Percentiles rank a stretch among this genome's conserved stretches.
Evolutionary conservation across 306 rosid genomes (phyloP).

Genomic region (Comarum palustre): DNA sequence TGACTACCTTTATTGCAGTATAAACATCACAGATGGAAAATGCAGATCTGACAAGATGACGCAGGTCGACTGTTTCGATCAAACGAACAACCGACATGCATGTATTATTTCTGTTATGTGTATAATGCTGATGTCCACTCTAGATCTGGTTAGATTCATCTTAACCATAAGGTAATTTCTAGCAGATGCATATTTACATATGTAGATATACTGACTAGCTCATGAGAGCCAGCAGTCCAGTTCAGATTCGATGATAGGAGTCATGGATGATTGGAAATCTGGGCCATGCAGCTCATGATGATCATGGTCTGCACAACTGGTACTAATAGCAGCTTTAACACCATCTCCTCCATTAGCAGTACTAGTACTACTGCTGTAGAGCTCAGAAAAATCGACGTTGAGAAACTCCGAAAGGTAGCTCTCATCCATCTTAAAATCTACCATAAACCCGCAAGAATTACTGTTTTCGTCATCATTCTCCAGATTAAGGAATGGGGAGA

Average conservation of each 20-base stretch:
- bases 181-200: not conserved
- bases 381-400: constrained; percentile 35
- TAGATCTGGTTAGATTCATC: not conserved
- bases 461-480: constrained; percentile 6
- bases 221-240: constrained; percentile 42
- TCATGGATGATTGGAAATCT: constrained; percentile 29
- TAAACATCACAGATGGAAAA: not conserved
- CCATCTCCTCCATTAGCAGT: constrained; percentile 11
- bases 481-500: not conserved
- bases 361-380: constrained; percentile 20
- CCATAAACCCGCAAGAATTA: constrained; percentile 31
- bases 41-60: not conserved
- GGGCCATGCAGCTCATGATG: constrained; percentile 25
- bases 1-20: not conserved
- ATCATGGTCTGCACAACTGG: not conserved
- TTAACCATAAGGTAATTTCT: not conserved
- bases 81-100: not conserved
- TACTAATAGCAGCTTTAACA: not conserved
- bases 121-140: not conserved
- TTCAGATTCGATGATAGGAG: constrained; percentile 31
- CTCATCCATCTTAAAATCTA: constrained; percentile 44
- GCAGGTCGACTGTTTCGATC: not conserved
- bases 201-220: not conserved
- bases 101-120: not conserved
- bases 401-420: constrained; percentile 42